Evolutionary conservation across 2,329 filamentous ascomycete species (phyloP).

Genomic region (Tolypocladium cylindrosporum): DNA sequence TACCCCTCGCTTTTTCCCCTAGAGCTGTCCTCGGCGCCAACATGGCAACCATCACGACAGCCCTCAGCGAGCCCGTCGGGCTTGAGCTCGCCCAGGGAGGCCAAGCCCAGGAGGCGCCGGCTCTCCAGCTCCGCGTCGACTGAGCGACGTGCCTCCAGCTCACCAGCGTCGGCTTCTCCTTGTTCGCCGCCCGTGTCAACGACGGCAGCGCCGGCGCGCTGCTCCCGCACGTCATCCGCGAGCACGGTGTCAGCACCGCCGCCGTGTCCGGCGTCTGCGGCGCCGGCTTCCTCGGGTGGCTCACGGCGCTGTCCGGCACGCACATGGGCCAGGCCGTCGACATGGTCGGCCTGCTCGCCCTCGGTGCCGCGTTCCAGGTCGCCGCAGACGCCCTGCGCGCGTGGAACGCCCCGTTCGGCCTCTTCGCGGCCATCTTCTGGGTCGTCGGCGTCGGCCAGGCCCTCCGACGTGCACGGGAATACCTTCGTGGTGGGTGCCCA

Average conservation of each 20-base stretch:
- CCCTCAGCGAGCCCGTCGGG: no score
- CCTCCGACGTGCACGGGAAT: slow-evolving; percentile 34
- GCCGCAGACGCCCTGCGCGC: slow-evolving; percentile 41
- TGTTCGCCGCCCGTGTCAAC: slow-evolving; percentile 56
- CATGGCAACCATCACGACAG: no score
- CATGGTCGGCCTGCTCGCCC: slow-evolving; percentile 43
- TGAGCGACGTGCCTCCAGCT: slow-evolving; percentile 32
- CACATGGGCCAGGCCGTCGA: slow-evolving; percentile 40
- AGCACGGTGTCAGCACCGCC: slow-evolving; percentile 43
- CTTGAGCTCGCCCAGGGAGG: slow-evolving; percentile 11
- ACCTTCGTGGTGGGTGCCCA: no score
- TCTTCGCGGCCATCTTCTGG: slow-evolving; percentile 49
- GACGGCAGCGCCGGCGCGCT: slow-evolving; percentile 55
- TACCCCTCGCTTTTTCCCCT: no score
- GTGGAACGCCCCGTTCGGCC: slow-evolving; percentile 42
- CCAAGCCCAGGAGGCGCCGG: not conserved
- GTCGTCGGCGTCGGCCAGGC: slow-evolving; percentile 49
- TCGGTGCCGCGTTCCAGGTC: slow-evolving; percentile 47
- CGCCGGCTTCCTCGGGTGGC: slow-evolving; percentile 49
- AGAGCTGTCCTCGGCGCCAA: no score
- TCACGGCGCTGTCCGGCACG: slow-evolving; percentile 45
- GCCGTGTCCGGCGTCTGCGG: slow-evolving; percentile 44
- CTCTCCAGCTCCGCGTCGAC: slow-evolving; percentile 5
- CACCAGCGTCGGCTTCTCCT: slow-evolving; percentile 47
- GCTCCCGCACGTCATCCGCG: slow-evolving; percentile 50